A percentile compares a stretch with the other conserved stretches of the same genome.
Evolutionary conservation across 2,329 filamentous ascomycete species (phyloP).

Genomic region (Dactylellina drechsleri): DNA sequence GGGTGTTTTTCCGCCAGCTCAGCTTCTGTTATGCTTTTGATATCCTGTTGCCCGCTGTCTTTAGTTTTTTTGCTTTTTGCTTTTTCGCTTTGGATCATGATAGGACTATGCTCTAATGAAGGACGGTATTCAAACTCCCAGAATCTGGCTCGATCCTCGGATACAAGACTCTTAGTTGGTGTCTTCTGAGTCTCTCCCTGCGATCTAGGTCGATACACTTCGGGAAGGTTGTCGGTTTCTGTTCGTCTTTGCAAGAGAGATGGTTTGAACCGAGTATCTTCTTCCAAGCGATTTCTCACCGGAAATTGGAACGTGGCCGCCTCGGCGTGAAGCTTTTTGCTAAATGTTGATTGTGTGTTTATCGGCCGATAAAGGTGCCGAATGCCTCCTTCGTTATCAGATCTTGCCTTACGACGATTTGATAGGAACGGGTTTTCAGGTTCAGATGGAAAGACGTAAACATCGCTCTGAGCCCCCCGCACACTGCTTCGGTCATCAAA

Average conservation of each 20-base stretch:
- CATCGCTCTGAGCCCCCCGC: conserved; percentile 12
- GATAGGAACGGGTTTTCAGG: conserved; percentile 39
- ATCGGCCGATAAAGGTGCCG: conserved; percentile 39
- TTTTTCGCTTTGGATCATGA: neutral
- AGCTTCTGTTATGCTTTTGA: conserved; percentile 30
- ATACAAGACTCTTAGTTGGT: conserved; percentile 3
- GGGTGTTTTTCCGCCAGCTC: conserved; percentile 20
- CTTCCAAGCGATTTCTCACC: conserved; percentile 11
- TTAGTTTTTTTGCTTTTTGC: neutral
- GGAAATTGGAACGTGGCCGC: conserved; percentile 18
- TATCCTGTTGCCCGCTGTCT: conserved; percentile 6
- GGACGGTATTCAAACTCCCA: conserved; percentile 40
- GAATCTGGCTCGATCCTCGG: conserved; percentile 5
- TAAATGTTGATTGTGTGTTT: conserved; percentile 24
- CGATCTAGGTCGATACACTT: neutral
- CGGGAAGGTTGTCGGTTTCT: conserved; percentile 2
- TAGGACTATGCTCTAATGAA: conserved; percentile 16
- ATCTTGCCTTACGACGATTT: conserved; percentile 29
- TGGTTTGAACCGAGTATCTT: conserved; percentile 28
- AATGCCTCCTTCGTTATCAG: conserved; percentile 42
- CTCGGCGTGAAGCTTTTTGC: conserved; percentile 31
- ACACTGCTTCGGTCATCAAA: conserved; percentile 34
- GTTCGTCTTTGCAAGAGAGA: conserved; percentile 18
- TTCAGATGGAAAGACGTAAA: conserved; percentile 12
- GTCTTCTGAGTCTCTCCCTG: conserved; percentile 30